Conservation (phyloP, 2,329 filamentous ascomycete genomes). For the Stagonosporopsis chrysanthemi region DNA sequence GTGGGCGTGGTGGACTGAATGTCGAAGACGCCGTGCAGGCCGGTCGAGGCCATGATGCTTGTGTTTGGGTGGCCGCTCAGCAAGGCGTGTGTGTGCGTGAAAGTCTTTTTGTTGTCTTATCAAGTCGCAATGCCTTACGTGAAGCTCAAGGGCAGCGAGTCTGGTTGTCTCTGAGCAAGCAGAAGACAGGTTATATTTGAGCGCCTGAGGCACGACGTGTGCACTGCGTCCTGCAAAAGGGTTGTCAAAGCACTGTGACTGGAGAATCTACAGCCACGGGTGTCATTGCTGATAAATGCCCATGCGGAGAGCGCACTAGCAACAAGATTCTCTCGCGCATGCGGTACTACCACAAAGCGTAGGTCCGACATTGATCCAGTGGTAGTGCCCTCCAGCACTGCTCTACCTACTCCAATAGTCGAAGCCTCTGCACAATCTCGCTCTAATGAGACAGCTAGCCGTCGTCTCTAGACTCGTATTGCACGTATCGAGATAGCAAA, state of each 20-base stretch:
- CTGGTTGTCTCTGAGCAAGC: no score
- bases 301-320: conserved; percentile 19
- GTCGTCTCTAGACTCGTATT: conserved; percentile 1
- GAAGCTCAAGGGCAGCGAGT: background rate
- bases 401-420: background rate
- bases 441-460: background rate
- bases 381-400: background rate
- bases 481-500: background rate
- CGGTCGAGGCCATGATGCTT: conserved; percentile 45
- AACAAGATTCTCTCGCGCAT: conserved; percentile 7
- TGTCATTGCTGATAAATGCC: conserved; percentile 38
- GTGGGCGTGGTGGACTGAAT: conserved; percentile 49
- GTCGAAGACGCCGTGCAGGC: conserved; percentile 53
- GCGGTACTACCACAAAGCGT: background rate
- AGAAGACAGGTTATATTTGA: background rate
- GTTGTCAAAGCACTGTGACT: conserved; percentile 18
- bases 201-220: background rate
- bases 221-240: background rate
- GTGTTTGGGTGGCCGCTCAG: background rate
- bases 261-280: conserved; percentile 10
- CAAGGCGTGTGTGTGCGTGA: background rate
- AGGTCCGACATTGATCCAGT: conserved; percentile 17
- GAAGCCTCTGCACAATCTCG: background rate
- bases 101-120: background rate
- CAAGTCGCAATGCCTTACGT: background rate